Evolutionary conservation across 1,284 basidiomycete genomes (phyloP).

Genomic region (Sanghuangporus baumii): DNA sequence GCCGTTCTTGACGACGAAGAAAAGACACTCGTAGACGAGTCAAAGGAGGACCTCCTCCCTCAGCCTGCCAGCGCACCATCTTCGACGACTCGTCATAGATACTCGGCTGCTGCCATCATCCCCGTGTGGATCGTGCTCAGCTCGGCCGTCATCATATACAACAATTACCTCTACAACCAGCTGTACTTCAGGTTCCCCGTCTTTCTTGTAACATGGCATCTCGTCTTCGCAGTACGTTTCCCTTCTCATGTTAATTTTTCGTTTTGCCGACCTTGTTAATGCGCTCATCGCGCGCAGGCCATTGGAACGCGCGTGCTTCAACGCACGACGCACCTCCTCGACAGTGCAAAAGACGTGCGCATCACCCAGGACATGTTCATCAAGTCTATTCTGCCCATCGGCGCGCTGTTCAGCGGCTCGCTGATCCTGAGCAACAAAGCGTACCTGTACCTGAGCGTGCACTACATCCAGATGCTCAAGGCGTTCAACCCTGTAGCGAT

Average conservation of each 20-base stretch:
- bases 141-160: constrained; percentile 93
- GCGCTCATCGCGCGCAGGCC: constrained; percentile 40
- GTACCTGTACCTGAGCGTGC: constrained; percentile 86
- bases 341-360: constrained; percentile 83
- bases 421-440: constrained; percentile 93
- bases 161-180: constrained; percentile 87
- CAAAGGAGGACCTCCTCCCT: constrained; percentile 24
- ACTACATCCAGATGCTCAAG: constrained; percentile 99
- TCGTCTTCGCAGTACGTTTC: constrained; percentile 69
- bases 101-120: constrained; percentile 67
- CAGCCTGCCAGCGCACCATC: constrained; percentile 45
- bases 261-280: constrained; percentile 3
- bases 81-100: constrained; percentile 39
- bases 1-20: not conserved
- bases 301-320: constrained; percentile 87
- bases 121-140: constrained; percentile 89
- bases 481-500: constrained; percentile 97
- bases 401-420: constrained; percentile 86
- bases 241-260: constrained; percentile 20
- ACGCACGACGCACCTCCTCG: constrained; percentile 84
- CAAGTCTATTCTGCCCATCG: constrained; percentile 89
- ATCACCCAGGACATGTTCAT: constrained; percentile 82
- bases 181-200: constrained; percentile 83
- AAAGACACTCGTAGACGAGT: constrained; percentile 21
- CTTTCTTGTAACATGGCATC: constrained; percentile 85